phyloP scores from a whole-genome alignment of 2,329 filamentous ascomycete genomes.

The Myotisia sp. region DNA sequence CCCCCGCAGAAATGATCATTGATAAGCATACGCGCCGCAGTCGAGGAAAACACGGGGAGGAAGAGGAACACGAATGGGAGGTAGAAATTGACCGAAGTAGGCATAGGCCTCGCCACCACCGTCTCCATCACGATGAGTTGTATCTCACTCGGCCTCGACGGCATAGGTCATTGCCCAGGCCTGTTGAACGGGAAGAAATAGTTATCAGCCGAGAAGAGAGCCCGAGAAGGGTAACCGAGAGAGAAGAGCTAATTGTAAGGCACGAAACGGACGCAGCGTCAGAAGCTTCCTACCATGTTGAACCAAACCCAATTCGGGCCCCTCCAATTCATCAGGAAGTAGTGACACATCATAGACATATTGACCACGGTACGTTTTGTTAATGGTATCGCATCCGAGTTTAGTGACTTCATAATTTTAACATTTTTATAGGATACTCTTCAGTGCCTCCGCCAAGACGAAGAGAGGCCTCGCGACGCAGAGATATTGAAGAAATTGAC shows the following conservation, averaged over 20 bases:
- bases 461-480: constrained; percentile 18
- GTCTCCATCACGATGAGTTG: constrained; percentile 1
- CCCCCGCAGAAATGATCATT: neutral
- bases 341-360: constrained; percentile 74
- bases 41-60: constrained; percentile 7
- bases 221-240: constrained; percentile 14
- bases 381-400: constrained; percentile 18
- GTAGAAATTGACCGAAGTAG: constrained; percentile 11
- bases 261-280: constrained; percentile 21
- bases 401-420: neutral
- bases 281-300: constrained; percentile 29
- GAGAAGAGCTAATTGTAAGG: constrained; percentile 25
- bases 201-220: constrained; percentile 14
- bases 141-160: constrained; percentile 8
- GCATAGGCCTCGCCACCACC: neutral
- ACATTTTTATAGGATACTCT: constrained; percentile 16
- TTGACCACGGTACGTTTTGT: constrained; percentile 57
- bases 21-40: constrained; percentile 2
- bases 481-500: constrained; percentile 40
- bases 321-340: constrained; percentile 78
- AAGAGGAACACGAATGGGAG: constrained; percentile 9
- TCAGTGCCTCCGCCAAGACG: constrained; percentile 15
- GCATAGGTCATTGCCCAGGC: constrained; percentile 1
- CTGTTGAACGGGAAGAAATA: constrained; percentile 15
- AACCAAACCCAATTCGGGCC: constrained; percentile 50